Evolutionary conservation across 352 stramenopile species (phyloP).

Genomic region (Pythium angustatum): DNA sequence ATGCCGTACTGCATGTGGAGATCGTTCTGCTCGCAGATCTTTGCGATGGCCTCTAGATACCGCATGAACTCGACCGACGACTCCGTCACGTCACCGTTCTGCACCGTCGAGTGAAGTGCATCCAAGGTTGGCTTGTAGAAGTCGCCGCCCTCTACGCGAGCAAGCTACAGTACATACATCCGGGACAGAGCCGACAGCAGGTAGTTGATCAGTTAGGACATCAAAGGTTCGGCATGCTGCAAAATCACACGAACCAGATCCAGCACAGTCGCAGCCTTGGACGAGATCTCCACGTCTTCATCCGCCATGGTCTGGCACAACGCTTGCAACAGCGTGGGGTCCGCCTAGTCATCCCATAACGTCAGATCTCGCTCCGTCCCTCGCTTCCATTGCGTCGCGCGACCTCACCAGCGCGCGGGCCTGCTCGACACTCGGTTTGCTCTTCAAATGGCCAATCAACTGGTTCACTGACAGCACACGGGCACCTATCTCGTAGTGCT

Average conservation of each 20-base stretch:
- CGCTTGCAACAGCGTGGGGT: constrained; percentile 50
- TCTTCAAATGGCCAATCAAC: constrained; percentile 63
- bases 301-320: constrained; percentile 64
- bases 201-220: no score
- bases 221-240: no score
- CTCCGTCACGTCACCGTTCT: constrained; percentile 32
- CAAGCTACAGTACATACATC: constrained; percentile 36
- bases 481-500: constrained; percentile 60
- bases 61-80: constrained; percentile 76
- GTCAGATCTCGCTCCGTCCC: not conserved
- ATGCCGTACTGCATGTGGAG: constrained; percentile 66
- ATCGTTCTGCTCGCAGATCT: constrained; percentile 57
- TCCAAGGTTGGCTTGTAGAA: constrained; percentile 60
- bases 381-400: no score
- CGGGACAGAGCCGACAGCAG: no score
- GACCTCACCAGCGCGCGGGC: constrained; percentile 53
- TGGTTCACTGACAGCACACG: constrained; percentile 71
- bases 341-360: constrained; percentile 30
- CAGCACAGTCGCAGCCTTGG: constrained; percentile 60
- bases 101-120: constrained; percentile 39
- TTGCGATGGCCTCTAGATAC: constrained; percentile 72
- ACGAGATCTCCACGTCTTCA: constrained; percentile 68
- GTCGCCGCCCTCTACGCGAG: constrained; percentile 35
- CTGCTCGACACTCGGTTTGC: constrained; percentile 50
- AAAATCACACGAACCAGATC: constrained; percentile 48